A percentile compares a stretch with the other conserved stretches of the same genome.
These are phyloP conservation scores for Neckera pumila DNA, from an alignment of 225 moss, liverwort and hornwort species.

Conservation along the genomic window DNA sequence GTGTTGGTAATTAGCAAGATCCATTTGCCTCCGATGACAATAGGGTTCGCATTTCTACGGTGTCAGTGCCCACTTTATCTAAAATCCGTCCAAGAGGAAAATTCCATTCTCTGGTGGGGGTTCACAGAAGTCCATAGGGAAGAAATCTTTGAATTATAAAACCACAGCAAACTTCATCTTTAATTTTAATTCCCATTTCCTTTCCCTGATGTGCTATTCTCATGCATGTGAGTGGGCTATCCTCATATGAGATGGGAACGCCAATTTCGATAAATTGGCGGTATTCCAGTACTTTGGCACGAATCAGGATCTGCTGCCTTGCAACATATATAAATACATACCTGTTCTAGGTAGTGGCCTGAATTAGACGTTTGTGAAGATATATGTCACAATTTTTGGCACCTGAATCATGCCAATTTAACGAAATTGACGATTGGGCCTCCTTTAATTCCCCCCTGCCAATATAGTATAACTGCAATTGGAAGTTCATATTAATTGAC, in stretches of 20 bases:
- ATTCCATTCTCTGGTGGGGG: background rate
- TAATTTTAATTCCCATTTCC: background rate
- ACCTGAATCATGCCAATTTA: background rate
- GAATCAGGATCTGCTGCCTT: background rate
- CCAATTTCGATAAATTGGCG: background rate
- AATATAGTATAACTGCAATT: too few species aligned
- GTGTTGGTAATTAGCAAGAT: background rate
- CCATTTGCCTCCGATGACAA: background rate
- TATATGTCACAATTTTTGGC: background rate
- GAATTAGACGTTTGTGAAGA: background rate
- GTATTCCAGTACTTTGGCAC: background rate
- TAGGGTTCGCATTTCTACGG: background rate
- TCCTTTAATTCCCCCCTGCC: background rate
- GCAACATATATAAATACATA: background rate
- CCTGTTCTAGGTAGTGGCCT: background rate
- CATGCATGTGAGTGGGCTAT: background rate
- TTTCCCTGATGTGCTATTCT: background rate
- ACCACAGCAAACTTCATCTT: background rate
- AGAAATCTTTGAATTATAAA: background rate
- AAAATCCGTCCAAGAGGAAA: background rate
- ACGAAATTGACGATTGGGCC: background rate
- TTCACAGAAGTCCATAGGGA: background rate
- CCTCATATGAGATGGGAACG: background rate
- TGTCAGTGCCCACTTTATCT: background rate
- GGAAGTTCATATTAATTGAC: too few species aligned